These are phyloP conservation scores for Ensete glaucum DNA, from an alignment of 176 grass and related monocot genomes.

Conservation along the genomic window DNA sequence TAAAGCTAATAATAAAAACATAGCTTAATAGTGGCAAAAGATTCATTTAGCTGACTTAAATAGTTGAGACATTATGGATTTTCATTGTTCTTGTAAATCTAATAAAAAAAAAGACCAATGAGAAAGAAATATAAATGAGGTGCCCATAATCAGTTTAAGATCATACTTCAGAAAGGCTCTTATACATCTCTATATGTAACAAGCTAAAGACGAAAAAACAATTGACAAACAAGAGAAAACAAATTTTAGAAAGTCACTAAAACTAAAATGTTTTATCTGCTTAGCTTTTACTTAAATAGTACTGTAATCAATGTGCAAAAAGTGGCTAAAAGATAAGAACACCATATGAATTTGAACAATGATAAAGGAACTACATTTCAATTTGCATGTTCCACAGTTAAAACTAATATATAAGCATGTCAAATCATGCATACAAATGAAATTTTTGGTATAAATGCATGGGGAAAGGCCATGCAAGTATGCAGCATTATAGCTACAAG, in stretches of 20 bases:
- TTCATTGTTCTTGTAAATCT: too few relatives aligned
- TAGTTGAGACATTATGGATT: too few relatives aligned
- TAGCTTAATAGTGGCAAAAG: too few relatives aligned
- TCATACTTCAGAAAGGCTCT: background rate
- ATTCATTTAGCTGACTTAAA: too few relatives aligned
- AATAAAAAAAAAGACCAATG: background rate
- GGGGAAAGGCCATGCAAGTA: too few relatives aligned
- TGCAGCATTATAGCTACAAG: too few relatives aligned
- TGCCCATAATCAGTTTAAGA: background rate
- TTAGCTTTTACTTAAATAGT: background rate
- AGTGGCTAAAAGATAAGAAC: too few relatives aligned
- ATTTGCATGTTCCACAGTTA: background rate
- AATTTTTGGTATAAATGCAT: background rate
- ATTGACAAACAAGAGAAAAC: background rate
- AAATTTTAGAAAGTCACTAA: background rate
- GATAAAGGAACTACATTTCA: too few relatives aligned
- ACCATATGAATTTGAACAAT: too few relatives aligned
- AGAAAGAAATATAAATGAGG: background rate
- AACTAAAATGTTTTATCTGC: background rate
- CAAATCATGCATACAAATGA: background rate
- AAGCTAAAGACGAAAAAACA: background rate
- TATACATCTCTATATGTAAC: background rate
- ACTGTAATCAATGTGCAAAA: background rate
- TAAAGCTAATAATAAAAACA: too few relatives aligned
- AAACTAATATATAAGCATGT: background rate